Conservation (phyloP, 108 stramenopile species). For the Pseudonitzschia pungens region DNA sequence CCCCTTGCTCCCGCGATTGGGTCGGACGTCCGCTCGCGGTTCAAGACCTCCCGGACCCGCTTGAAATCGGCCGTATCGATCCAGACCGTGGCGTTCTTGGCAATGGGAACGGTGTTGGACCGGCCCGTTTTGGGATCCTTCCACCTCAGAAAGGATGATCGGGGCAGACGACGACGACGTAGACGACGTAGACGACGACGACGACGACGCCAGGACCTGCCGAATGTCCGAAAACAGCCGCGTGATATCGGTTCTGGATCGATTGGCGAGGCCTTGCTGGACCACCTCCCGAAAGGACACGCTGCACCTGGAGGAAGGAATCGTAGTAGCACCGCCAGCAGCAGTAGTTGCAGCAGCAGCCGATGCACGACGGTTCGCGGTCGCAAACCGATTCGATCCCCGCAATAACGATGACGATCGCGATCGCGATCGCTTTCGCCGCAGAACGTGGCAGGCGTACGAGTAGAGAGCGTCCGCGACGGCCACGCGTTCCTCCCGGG, state of each 20-base stretch:
- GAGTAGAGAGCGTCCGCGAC: slow-evolving; percentile 28
- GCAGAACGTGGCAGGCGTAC: slow-evolving; percentile 16
- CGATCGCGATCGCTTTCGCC: background rate
- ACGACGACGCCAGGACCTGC: background rate
- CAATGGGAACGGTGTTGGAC: background rate
- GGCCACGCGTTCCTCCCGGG: slow-evolving; percentile 18
- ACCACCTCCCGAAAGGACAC: slow-evolving; percentile 11
- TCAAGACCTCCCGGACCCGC: slow-evolving; percentile 14
- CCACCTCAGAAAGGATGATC: slow-evolving; percentile 9
- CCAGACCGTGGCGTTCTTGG: slow-evolving; percentile 9
- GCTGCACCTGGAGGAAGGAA: slow-evolving; percentile 3
- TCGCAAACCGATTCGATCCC: background rate
- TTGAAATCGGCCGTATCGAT: slow-evolving; percentile 29
- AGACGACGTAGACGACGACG: background rate
- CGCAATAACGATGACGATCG: background rate
- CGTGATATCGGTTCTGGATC: background rate
- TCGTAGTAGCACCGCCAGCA: too few species aligned
- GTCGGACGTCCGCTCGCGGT: background rate
- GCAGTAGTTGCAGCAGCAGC: too few species aligned
- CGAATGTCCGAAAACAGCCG: background rate
- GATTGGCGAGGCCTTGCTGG: background rate
- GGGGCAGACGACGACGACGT: background rate
- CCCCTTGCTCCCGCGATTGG: too few species aligned
- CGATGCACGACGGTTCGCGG: too few species aligned
- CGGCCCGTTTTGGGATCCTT: slow-evolving; percentile 6